These are phyloP conservation scores for Rhytidiadelphus loreus DNA, from an alignment of 225 moss, liverwort and hornwort species.

Conservation along the genomic window DNA sequence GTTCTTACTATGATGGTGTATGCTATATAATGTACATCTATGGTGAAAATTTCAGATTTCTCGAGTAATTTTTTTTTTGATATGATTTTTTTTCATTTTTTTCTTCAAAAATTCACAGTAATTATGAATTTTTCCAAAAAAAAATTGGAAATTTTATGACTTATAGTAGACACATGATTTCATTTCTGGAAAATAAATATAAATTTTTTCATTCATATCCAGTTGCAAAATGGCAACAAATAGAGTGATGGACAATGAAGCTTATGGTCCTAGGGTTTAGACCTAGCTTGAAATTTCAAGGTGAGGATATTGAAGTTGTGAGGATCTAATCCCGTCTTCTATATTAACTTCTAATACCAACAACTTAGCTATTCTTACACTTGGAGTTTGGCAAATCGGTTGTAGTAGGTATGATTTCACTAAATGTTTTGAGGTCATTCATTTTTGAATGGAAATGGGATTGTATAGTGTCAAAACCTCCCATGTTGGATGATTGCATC, in stretches of 20 bases:
- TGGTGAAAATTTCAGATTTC: background rate
- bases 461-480: background rate
- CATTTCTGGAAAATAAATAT: no score
- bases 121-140: fast-evolving
- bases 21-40: background rate
- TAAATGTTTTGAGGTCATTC: background rate
- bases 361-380: background rate
- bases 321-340: background rate
- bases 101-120: fast-evolving
- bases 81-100: no score
- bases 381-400: background rate
- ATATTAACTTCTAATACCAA: background rate
- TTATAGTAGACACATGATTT: background rate
- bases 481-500: background rate
- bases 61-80: background rate
- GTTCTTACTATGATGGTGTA: background rate
- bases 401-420: background rate
- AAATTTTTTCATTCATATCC: background rate
- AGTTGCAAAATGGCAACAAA: background rate
- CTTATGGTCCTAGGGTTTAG: background rate
- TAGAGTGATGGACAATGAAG: fast-evolving
- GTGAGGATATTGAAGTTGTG: background rate
- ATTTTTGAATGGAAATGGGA: background rate
- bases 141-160: background rate
- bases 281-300: background rate